Conservation (phyloP, 495 filamentous ascomycete genomes). For the Collariella sp. region DNA sequence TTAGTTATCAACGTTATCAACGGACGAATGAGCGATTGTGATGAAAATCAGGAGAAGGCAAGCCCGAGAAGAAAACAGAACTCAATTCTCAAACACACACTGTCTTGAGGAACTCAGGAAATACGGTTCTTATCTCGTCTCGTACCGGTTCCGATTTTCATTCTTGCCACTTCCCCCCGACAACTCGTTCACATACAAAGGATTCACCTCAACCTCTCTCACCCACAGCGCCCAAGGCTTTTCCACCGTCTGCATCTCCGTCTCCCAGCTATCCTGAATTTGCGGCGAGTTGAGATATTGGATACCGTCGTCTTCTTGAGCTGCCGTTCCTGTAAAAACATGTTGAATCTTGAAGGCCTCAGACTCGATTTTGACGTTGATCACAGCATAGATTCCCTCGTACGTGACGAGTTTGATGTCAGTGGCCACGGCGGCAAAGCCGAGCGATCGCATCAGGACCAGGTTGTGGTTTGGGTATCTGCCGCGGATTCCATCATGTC, state of each 20-base stretch:
- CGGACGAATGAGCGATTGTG: too few relatives aligned
- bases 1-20: too few relatives aligned
- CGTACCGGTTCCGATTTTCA: too few relatives aligned
- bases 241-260: slow-evolving; percentile 19
- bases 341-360: slow-evolving; percentile 16
- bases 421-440: slow-evolving; percentile 36
- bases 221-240: slow-evolving; percentile 37
- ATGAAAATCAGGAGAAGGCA: too few relatives aligned
- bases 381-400: slow-evolving; percentile 37
- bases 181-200: slow-evolving; percentile 8
- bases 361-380: slow-evolving; percentile 38
- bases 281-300: slow-evolving; percentile 28
- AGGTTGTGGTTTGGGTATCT: slow-evolving; percentile 25
- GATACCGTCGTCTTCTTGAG: slow-evolving; percentile 11
- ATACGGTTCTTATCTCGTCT: too few relatives aligned
- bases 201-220: slow-evolving; percentile 30
- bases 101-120: too few relatives aligned
- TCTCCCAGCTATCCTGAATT: slow-evolving; percentile 9
- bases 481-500: slow-evolving; percentile 20
- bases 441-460: slow-evolving; percentile 43
- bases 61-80: too few relatives aligned
- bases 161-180: too few relatives aligned
- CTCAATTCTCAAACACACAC: too few relatives aligned
- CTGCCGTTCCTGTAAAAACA: slow-evolving; percentile 2
- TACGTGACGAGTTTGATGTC: slow-evolving; percentile 35